Conservation (phyloP, 257 asterid species). For the Hygrophila difformis region DNA sequence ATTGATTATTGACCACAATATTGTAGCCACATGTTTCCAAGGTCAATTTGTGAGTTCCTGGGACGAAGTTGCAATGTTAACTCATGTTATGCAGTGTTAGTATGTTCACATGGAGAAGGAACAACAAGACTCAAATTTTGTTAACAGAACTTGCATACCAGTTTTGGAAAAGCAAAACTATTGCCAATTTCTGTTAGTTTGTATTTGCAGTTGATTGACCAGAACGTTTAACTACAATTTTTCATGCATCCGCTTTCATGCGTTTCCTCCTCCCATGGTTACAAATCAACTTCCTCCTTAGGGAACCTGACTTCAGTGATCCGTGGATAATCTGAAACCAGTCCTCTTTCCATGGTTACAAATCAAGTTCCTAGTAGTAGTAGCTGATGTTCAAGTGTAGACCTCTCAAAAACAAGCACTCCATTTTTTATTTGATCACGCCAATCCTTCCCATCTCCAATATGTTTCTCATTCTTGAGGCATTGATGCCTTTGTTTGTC, state of each 20-base stretch:
- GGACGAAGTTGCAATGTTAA: neutral
- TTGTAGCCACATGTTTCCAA: slow-evolving; percentile 1
- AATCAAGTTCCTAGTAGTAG: too few relatives aligned
- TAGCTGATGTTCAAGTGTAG: slow-evolving; percentile 4
- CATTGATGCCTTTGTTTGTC: slow-evolving; percentile 1
- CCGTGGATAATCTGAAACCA: neutral
- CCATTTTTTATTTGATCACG: slow-evolving; percentile 1
- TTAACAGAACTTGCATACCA: neutral
- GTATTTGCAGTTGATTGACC: slow-evolving; percentile 7
- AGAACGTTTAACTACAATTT: too few relatives aligned
- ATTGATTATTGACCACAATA: neutral
- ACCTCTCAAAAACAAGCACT: neutral
- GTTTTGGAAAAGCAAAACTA: neutral
- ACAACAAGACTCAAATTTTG: neutral
- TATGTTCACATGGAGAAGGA: neutral
- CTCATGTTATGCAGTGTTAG: neutral
- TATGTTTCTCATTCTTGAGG: slow-evolving; percentile 8
- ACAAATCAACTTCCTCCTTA: slow-evolving; percentile 1
- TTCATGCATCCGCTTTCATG: too few relatives aligned
- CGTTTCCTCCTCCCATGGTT: neutral
- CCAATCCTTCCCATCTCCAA: neutral
- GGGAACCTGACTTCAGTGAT: slow-evolving; percentile 9
- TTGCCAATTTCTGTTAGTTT: slow-evolving; percentile 12
- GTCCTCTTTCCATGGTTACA: neutral
- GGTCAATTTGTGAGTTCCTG: slow-evolving; percentile 11